A percentile compares a stretch with the other conserved stretches of the same genome.
Evolutionary conservation across 2,329 filamentous ascomycete genomes (phyloP).

Genomic region (Grosmannia serpens): DNA sequence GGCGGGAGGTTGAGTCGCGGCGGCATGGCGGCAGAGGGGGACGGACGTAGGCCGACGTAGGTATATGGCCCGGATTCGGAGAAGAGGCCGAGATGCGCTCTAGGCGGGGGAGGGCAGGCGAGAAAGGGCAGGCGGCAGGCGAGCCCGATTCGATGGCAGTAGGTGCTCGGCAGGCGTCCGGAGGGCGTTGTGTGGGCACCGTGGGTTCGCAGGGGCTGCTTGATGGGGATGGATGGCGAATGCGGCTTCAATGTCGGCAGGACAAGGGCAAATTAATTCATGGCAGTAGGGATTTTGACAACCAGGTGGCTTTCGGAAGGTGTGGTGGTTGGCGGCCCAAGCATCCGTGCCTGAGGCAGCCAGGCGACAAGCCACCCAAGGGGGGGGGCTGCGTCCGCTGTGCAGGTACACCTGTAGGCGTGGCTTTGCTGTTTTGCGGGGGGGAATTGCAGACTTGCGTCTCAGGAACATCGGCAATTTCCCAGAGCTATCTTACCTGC

Average conservation of each 20-base stretch:
- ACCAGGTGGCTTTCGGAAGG: too few species aligned
- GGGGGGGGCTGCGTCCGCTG: too few species aligned
- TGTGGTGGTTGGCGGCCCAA: too few species aligned
- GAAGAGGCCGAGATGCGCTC: background rate
- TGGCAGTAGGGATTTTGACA: too few species aligned
- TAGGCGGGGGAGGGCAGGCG: background rate
- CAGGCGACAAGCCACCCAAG: too few species aligned
- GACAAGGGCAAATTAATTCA: too few species aligned
- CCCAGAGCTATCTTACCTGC: too few species aligned
- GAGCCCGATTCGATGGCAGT: background rate
- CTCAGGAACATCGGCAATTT: background rate
- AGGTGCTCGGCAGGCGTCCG: background rate
- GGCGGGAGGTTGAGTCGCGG: slow-evolving; percentile 85
- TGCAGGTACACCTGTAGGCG: too few species aligned
- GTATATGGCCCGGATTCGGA: too few species aligned
- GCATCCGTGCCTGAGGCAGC: too few species aligned
- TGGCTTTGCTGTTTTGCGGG: background rate
- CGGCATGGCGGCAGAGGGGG: slow-evolving; percentile 44
- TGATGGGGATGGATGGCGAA: background rate
- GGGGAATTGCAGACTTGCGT: background rate
- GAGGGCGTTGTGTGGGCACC: background rate
- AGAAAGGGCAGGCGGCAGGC: background rate
- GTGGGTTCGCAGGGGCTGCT: background rate
- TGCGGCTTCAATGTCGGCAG: too few species aligned
- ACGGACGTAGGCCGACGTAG: background rate